Base-by-base conservation (phyloP, 192 early-diverging fungal genomes). In the Nowakowskiella sp. region DNA sequence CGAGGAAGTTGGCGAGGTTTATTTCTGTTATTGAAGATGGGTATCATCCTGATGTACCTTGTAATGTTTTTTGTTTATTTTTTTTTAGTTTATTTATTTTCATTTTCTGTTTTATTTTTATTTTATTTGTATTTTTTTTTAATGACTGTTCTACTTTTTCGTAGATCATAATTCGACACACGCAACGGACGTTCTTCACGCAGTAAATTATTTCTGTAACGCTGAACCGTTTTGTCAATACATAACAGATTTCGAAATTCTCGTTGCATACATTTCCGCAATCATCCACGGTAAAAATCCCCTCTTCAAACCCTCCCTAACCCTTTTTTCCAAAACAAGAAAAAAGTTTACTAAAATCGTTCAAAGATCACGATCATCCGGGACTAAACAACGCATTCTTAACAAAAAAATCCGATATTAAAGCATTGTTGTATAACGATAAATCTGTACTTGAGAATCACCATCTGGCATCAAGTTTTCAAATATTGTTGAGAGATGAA, bases 91-190 rank as follows among this genome's bases (percentile, higher is more conserved):
- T 53, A 53, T n/a, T 5, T 19, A 21, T 23, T 28, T 19, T 31
- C 2, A 47, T 31, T 27, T 23, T 24, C 3, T 53, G 9, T n/a
- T 43, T 13, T 23, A 25, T 13, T n/a, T 33, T 5, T 36, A 8
- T 23, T 23, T 10, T 58, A 19, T 10, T 28, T 1, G 48, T 1
- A 26, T 42, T 1, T 16, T 57, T 19, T 13, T 51, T 55, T 49
- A 51, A 24, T 19, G 3, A 24, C 23, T 7, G 9, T n/a, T 54
- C 22, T 9, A 4, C 6, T n/a, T 26, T 54, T 6, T 19, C 6
- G 19, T 44, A 76, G 73, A 74, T 47, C 78, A 81, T 51, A 81
- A 81, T 51, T 67, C 75, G 44, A 62, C 60, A 4, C 78, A 81
- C 51, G 78, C 78, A 3, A 58, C 64, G 26, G 78, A 81, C 47